Conservation (phyloP, 805 yeast species). For the Teunomyces panamensis region DNA sequence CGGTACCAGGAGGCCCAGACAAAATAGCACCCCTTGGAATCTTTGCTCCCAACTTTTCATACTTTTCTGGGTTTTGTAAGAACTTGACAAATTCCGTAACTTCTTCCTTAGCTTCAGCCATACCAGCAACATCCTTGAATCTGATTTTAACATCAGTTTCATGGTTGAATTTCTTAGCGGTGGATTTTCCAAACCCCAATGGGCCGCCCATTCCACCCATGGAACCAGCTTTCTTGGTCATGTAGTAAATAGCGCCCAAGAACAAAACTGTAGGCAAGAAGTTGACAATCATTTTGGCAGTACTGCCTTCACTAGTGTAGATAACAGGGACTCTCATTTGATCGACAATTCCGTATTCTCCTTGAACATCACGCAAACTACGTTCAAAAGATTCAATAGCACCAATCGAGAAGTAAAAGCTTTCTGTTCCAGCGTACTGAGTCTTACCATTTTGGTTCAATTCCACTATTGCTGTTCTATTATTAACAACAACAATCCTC, state of each 20-base stretch:
- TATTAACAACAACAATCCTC: conserved; percentile 72
- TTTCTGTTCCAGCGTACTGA: conserved; percentile 34
- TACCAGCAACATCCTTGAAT: conserved; percentile 95
- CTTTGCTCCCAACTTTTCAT: conserved; percentile 91
- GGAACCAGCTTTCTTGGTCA: conserved; percentile 65
- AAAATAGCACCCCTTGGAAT: conserved; percentile 97
- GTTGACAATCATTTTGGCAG: conserved; percentile 61
- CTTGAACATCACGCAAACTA: conserved; percentile 72
- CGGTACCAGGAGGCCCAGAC: conserved; percentile 99
- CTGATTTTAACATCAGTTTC: conserved; percentile 87
- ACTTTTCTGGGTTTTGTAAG: conserved; percentile 83
- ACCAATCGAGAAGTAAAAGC: conserved; percentile 71
- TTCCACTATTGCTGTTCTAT: conserved; percentile 68
- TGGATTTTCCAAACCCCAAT: conserved; percentile 81
- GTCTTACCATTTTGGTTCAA: conserved; percentile 59
- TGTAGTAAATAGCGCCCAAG: conserved; percentile 84
- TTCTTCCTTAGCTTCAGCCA: conserved; percentile 94
- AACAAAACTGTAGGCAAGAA: conserved; percentile 85
- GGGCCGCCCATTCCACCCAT: conserved; percentile 81
- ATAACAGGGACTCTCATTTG: conserved; percentile 76
- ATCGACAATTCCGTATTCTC: conserved; percentile 58
- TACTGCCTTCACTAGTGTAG: conserved; percentile 69
- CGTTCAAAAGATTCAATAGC: conserved; percentile 86
- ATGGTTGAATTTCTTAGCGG: conserved; percentile 86
- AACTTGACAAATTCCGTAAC: conserved; percentile 97